Percentiles rank a stretch among this genome's conserved stretches.
Evolutionary conservation across 305 asterid species (phyloP).

Genomic region (Fraxinus latifolia): DNA sequence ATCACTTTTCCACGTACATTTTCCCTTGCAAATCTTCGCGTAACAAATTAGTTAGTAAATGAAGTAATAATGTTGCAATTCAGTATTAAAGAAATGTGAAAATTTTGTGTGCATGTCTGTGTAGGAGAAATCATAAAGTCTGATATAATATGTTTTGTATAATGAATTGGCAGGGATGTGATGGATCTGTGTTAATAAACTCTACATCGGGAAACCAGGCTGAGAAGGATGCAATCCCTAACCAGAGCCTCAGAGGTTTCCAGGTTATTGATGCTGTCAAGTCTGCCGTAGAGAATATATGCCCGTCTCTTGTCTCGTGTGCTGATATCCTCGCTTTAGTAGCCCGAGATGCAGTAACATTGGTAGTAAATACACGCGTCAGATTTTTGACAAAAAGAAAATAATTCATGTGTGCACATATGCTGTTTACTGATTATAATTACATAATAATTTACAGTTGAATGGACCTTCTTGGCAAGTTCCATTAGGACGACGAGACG

Average conservation of each 20-base stretch:
- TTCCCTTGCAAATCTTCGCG: not conserved
- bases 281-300: constrained; percentile 36
- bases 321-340: constrained; percentile 50
- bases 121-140: not conserved
- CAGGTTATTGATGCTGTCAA: constrained; percentile 47
- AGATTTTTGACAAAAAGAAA: not conserved
- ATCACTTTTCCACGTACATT: too few relatives aligned
- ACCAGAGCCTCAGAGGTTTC: constrained; percentile 43
- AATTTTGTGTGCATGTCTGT: not conserved
- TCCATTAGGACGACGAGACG: constrained; percentile 67
- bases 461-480: constrained; percentile 68
- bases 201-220: constrained; percentile 36
- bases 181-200: constrained; percentile 49
- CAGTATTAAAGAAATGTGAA: not conserved
- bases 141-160: not conserved
- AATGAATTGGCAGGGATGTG: constrained; percentile 41
- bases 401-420: not conserved
- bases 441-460: constrained; percentile 27
- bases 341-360: constrained; percentile 40
- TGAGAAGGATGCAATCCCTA: constrained; percentile 48
- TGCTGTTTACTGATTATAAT: not conserved
- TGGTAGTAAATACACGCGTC: constrained; percentile 23
- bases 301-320: constrained; percentile 48
- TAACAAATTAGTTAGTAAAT: not conserved
- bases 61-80: not conserved